Base-by-base conservation (phyloP, 441 rosid genomes). In the Bruguiera hainesii region DNA sequence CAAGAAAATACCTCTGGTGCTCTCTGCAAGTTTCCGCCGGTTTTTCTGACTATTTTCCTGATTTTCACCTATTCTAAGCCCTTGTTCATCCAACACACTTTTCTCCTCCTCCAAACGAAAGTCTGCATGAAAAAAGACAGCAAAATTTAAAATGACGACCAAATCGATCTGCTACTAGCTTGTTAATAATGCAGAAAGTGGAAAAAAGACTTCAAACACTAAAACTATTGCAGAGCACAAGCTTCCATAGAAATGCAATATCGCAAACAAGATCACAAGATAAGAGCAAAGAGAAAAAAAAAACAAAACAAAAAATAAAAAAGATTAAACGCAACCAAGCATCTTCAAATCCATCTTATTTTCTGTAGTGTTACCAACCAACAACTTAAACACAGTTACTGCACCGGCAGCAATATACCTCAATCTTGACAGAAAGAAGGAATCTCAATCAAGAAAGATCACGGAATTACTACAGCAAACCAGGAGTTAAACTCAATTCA, bases 81-180 rank as follows among this genome's bases (percentile, higher is more conserved):
- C 99, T 78, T 91, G 98, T 74, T 96, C 99, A 71, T 96, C 99
- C 72, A 93, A 83, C 67, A 85, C 66, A 35, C 84, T 85, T 78
- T 88, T 93, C 82, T 89, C 98, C 83, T 91, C 89, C 89, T 96
- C 99, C 87, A 96, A 78, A 75, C 86, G 91, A 83, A 96, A 96
- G n/a, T 91, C 99, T 96, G 79, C 20, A 64, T 69, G 33, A 42
- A 23, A 50, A 61, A 59, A 28, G 16, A 57, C 56, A 35, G 75
- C 23, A n/a, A 51, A 42, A 23, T 55, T 55, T 55, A 2, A 55
- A 23, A 55, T 26, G 48, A 42, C 16, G 1, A 42, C 18, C 48
- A 42, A 42, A 42, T 23, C 20, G 10, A 42, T 15, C 25, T 35
- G 9, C 23, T 7, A 52, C 53, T 46, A 15, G 11, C 28, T 39